These are phyloP conservation scores for Hanseniaspora sp. DNA, from an alignment of 1,139 yeast species.

Conservation along the genomic window DNA sequence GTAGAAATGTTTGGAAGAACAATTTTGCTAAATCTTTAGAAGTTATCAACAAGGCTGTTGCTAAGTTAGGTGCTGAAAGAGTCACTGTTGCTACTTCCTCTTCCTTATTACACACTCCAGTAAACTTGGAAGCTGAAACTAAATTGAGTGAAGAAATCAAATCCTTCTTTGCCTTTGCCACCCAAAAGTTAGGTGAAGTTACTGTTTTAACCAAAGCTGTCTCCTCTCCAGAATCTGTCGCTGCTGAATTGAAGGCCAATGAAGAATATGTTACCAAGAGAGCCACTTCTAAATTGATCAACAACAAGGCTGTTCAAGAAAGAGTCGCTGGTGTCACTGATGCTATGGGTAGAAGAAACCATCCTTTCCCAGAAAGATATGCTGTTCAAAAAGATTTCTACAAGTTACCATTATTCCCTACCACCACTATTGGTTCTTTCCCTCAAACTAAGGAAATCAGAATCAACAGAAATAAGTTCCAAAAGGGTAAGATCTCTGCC, in stretches of 20 bases:
- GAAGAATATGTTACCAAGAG: conserved; percentile 80
- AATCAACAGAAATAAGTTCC: conserved; percentile 93
- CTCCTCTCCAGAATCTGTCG: conserved; percentile 43
- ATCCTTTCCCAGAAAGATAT: conserved; percentile 78
- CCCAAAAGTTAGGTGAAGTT: conserved; percentile 88
- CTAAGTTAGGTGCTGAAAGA: conserved; percentile 76
- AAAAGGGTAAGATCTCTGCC: conserved; percentile 89
- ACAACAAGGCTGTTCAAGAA: conserved; percentile 79
- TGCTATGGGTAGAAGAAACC: conserved; percentile 70
- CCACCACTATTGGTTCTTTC: conserved; percentile 99
- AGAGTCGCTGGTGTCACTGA: conserved; percentile 76
- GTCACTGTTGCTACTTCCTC: conserved; percentile 91
- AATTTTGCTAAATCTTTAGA: conserved; percentile 78
- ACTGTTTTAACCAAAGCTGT: conserved; percentile 77
- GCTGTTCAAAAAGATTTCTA: conserved; percentile 75
- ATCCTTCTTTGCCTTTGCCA: conserved; percentile 98
- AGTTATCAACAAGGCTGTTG: conserved; percentile 70
- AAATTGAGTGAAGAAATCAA: conserved; percentile 82
- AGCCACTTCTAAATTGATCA: conserved; percentile 76
- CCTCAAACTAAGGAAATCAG: conserved; percentile 99
- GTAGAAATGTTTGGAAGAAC: conserved; percentile 99
- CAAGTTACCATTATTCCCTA: conserved; percentile 97
- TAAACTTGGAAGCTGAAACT: conserved; percentile 81
- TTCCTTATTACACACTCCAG: conserved; percentile 96
- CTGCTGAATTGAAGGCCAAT: conserved; percentile 43